Base-by-base conservation (phyloP, 805 yeast genomes). In the Wickerhamomyces bisporus region DNA sequence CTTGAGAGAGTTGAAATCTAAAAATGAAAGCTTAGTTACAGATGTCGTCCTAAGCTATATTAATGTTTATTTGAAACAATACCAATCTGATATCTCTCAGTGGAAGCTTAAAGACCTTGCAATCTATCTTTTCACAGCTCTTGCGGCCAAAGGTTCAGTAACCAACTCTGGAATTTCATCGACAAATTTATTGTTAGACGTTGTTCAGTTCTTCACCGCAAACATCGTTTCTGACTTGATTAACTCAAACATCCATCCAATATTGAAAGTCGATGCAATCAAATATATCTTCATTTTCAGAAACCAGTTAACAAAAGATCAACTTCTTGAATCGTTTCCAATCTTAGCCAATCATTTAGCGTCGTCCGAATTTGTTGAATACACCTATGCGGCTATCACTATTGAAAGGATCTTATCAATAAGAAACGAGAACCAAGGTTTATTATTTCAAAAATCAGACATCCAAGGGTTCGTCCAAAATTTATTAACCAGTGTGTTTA, bases 101-200 rank as follows among this genome's bases (percentile, higher is more conserved):
- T 93, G 98, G 98, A 79, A 79, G 51, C 75, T 75, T 36, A 93
- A 88, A 55, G 96, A 89, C 58, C 74, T 89, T 13, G 89, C 96
- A 4, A 77, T 86, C 19, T 87, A 86, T 50, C 64, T 93, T 39
- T 93, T 88, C 58, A 76, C 93, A 31, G 80, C 96, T 0, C 71
- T 93, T 47, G 98, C 98, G 4, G 81, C 95, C 1, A 89, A 87
- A 58, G 96, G 97, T 6, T 73, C 84, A 15, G 71, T 87, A n/a
- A 85, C 98, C 0, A 77, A 78, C 35, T 70, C 84, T 9, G 98
- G 98, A 36, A 89, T 89, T 14, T 75, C 94, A 1, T 77, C 95
- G 3, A 86, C 95, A 4, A 93, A 91, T 58, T 67, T 81, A 30
- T 64, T 86, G 41, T 77, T 91, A 15, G 95, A 93, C 59, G 89